These are phyloP conservation scores for Termitomyces sp. DNA, from an alignment of 768 basidiomycete species.

Conservation along the genomic window DNA sequence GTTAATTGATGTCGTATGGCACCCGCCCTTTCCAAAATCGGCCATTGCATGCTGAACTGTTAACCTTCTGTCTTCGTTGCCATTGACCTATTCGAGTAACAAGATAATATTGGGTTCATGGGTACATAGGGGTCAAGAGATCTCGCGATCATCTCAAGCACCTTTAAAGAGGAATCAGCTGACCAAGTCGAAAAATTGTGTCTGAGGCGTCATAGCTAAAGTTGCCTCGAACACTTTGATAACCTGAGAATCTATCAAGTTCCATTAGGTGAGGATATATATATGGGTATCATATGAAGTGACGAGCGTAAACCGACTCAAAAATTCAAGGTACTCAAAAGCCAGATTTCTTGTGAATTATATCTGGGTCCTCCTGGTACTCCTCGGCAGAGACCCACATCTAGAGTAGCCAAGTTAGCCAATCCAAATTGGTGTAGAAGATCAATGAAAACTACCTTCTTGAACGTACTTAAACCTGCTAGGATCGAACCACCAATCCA, in stretches of 20 bases:
- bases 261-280: slow-evolving; percentile 10
- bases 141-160: too few species aligned
- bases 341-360: slow-evolving; percentile 94
- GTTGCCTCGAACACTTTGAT: not conserved
- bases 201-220: not conserved
- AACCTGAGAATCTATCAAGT: not conserved
- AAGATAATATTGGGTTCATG: too few species aligned
- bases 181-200: not conserved
- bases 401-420: slow-evolving; percentile 33
- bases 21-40: too few species aligned
- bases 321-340: slow-evolving; percentile 43
- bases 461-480: slow-evolving; percentile 94
- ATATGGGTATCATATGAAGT: slow-evolving; percentile 27
- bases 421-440: slow-evolving; percentile 6
- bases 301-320: slow-evolving; percentile 6
- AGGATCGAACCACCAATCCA: slow-evolving; percentile 98
- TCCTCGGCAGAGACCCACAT: slow-evolving; percentile 99
- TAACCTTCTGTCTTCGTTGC: too few species aligned
- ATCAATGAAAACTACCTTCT: slow-evolving; percentile 62
- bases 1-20: too few species aligned
- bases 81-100: too few species aligned
- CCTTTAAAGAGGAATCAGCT: too few species aligned
- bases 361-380: slow-evolving; percentile 98
- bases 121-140: too few species aligned
- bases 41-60: too few species aligned